Evolutionary conservation across 805 yeast genomes (phyloP).

Genomic region (Gaillardinia entomophila): DNA sequence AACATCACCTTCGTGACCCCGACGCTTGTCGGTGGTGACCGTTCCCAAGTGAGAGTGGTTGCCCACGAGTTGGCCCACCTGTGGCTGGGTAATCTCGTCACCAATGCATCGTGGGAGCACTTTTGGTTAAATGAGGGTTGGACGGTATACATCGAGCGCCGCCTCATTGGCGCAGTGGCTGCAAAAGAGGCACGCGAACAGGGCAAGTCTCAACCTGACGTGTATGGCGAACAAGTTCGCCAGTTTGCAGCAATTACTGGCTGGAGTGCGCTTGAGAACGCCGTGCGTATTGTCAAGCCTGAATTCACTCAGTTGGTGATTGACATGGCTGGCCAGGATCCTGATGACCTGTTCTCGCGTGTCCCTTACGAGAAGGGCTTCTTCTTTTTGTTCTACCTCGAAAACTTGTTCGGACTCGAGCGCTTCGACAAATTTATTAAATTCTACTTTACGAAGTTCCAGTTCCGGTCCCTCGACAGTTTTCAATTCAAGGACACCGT

Average conservation of each 20-base stretch:
- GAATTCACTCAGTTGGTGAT: constrained; percentile 18
- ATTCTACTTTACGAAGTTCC: constrained; percentile 21
- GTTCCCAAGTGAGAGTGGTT: constrained; percentile 28
- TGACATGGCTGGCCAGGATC: constrained; percentile 12
- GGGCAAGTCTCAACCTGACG: constrained; percentile 11
- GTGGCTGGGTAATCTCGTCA: constrained; percentile 34
- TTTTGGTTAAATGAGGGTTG: constrained; percentile 36
- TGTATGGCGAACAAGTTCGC: constrained; percentile 26
- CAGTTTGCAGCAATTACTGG: constrained; percentile 28
- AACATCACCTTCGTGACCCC: constrained; percentile 30
- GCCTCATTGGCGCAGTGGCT: constrained; percentile 27
- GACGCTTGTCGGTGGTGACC: constrained; percentile 26
- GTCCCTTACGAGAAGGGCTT: constrained; percentile 34
- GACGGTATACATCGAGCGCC: constrained; percentile 30
- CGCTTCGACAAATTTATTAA: constrained; percentile 25
- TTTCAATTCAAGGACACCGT: constrained; percentile 20
- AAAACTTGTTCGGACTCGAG: constrained; percentile 16
- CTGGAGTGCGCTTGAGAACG: constrained; percentile 21
- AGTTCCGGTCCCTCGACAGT: constrained; percentile 22
- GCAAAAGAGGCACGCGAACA: constrained; percentile 6
- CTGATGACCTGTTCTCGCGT: constrained; percentile 26
- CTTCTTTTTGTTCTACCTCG: constrained; percentile 23
- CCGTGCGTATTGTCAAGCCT: constrained; percentile 15
- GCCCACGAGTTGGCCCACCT: constrained; percentile 35
- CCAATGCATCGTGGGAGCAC: constrained; percentile 33